Evolutionary conservation across 306 rosid genomes (phyloP).

Genomic region (Dalbergia cochinchinensis): DNA sequence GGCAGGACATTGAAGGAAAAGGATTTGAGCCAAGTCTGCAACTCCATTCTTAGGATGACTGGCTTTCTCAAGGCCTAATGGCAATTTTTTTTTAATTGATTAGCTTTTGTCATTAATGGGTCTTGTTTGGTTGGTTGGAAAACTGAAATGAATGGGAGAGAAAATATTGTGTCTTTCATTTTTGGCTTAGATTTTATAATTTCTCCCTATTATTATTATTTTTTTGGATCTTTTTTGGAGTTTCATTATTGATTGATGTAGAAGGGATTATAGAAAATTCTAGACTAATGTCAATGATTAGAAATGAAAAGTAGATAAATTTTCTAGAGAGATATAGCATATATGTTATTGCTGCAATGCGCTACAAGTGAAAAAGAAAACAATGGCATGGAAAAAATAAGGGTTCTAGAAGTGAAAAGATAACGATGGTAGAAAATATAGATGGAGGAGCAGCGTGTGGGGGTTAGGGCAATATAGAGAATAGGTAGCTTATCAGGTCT

Average conservation of each 20-base stretch:
- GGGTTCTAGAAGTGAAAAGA: too few relatives aligned
- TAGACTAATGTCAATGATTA: background rate
- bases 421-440: too few relatives aligned
- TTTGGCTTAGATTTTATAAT: background rate
- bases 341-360: too few relatives aligned
- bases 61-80: constrained; percentile 75
- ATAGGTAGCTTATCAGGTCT: too few relatives aligned
- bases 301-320: background rate
- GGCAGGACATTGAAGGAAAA: constrained; percentile 93
- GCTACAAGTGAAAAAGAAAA: too few relatives aligned
- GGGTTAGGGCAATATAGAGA: too few relatives aligned
- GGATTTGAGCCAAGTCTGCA: constrained; percentile 84
- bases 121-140: constrained; percentile 24
- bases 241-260: constrained; percentile 29
- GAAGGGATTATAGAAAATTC: background rate
- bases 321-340: too few relatives aligned
- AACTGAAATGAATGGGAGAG: background rate
- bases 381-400: too few relatives aligned
- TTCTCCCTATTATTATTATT: too few relatives aligned
- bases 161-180: background rate
- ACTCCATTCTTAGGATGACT: constrained; percentile 86
- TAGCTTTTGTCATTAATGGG: background rate
- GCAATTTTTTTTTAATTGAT: background rate
- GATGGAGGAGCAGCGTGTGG: too few relatives aligned
- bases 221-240: constrained; percentile 30